Percentiles rank a stretch among this genome's conserved stretches.
These are phyloP conservation scores for Saturnispora quitensis DNA, from an alignment of 805 yeast species.

Conservation along the genomic window DNA sequence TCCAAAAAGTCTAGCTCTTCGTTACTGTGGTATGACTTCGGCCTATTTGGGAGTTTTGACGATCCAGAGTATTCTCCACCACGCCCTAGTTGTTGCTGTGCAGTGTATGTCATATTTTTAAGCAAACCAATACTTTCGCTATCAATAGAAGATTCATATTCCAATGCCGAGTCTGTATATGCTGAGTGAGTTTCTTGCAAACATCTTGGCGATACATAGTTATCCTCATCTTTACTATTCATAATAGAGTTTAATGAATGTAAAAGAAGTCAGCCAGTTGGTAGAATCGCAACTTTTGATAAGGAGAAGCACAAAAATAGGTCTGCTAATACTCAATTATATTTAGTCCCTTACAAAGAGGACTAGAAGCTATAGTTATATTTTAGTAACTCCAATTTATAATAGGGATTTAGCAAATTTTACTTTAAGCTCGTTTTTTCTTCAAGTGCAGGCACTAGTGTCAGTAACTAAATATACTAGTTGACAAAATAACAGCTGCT, in stretches of 20 bases:
- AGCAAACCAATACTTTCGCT: slow-evolving; percentile 11
- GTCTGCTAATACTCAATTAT: not conserved
- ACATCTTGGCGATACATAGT: not conserved
- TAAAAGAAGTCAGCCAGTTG: not conserved
- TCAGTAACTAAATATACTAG: not conserved
- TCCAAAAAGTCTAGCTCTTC: not conserved
- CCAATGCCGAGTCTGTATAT: slow-evolving; percentile 1
- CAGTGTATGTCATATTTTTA: not conserved
- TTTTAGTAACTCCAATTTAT: not conserved
- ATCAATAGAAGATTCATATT: slow-evolving; percentile 25
- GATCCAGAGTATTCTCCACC: not conserved
- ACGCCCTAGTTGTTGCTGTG: not conserved
- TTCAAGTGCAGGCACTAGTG: not conserved
- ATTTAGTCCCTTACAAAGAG: not conserved
- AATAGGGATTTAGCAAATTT: not conserved
- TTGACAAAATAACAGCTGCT: too few relatives aligned
- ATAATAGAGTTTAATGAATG: not conserved
- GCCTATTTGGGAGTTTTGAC: not conserved
- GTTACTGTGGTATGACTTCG: not conserved
- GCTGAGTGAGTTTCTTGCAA: not conserved
- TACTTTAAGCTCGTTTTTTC: not conserved
- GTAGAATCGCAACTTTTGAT: not conserved
- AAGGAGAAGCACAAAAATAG: not conserved
- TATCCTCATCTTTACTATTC: not conserved
- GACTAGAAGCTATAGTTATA: not conserved